Evolutionary conservation across 441 rosid species (phyloP).

Genomic region (Geranium incanum): DNA sequence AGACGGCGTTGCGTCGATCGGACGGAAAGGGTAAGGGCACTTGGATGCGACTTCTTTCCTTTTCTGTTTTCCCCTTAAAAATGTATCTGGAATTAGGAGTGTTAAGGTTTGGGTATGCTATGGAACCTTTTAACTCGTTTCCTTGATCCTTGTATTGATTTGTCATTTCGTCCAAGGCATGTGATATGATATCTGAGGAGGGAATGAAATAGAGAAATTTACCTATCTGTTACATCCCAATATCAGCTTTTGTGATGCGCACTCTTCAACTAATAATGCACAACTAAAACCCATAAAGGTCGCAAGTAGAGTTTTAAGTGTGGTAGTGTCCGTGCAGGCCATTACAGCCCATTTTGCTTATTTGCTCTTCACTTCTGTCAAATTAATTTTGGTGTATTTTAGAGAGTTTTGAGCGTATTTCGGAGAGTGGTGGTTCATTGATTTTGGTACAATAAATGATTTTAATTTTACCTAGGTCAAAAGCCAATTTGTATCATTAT

Average conservation of each 20-base stretch:
- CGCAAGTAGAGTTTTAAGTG: too few relatives aligned
- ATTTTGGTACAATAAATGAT: too few relatives aligned
- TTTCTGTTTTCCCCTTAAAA: conserved; percentile 16
- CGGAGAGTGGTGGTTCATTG: too few relatives aligned
- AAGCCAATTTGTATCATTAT: too few relatives aligned
- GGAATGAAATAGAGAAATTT: conserved; percentile 27
- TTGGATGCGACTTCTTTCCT: conserved; percentile 24
- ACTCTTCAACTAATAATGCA: too few relatives aligned
- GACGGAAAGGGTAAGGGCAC: conserved; percentile 18
- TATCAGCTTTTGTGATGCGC: neutral
- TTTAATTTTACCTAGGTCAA: too few relatives aligned
- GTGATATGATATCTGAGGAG: conserved; percentile 11
- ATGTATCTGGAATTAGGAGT: conserved; percentile 27
- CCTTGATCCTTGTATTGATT: conserved; percentile 27
- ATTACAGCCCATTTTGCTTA: too few relatives aligned
- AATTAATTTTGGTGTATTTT: too few relatives aligned
- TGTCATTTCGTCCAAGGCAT: conserved; percentile 14
- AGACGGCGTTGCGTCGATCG: conserved; percentile 18
- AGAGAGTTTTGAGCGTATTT: too few relatives aligned
- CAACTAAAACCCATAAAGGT: too few relatives aligned
- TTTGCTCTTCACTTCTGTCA: too few relatives aligned
- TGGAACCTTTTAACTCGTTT: conserved; percentile 30
- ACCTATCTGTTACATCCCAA: neutral
- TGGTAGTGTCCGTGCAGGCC: too few relatives aligned
- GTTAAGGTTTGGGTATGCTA: conserved; percentile 25